These are phyloP conservation scores for Xylaria sp. DNA, from an alignment of 2,329 filamentous ascomycete species.

Conservation along the genomic window DNA sequence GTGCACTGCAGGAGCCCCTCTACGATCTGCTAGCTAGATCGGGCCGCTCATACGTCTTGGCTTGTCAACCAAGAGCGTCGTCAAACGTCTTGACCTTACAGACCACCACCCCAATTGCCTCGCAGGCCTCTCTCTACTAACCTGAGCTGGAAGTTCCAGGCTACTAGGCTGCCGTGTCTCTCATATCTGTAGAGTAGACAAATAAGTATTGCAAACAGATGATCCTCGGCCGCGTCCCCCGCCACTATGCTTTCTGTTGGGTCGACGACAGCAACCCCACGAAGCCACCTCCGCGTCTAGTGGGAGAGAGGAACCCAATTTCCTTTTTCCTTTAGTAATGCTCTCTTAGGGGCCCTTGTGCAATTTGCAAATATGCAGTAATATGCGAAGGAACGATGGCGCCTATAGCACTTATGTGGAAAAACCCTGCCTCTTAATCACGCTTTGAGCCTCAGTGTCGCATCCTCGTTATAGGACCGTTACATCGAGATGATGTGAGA, in stretches of 20 bases:
- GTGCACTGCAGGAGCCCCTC: conserved; percentile 19
- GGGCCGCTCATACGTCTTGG: conserved; percentile 8
- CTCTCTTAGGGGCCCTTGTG: conserved; percentile 4
- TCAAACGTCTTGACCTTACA: background rate
- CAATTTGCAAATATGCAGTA: background rate
- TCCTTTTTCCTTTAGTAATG: conserved; percentile 7
- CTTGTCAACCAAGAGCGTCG: background rate
- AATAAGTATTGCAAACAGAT: background rate
- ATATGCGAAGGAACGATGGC: background rate
- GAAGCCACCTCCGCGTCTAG: background rate
- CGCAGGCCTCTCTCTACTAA: conserved; percentile 1
- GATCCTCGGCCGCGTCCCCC: background rate
- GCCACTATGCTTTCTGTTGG: conserved; percentile 1
- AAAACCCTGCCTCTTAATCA: background rate
- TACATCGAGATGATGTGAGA: conserved; percentile 24
- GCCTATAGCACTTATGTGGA: conserved; percentile 11
- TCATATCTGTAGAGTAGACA: background rate
- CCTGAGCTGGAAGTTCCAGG: background rate
- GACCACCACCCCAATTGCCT: background rate
- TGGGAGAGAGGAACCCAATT: conserved; percentile 6
- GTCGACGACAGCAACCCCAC: conserved; percentile 8
- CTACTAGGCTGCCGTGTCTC: background rate
- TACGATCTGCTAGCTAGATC: conserved; percentile 20
- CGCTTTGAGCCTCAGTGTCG: conserved; percentile 31
- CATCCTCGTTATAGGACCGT: conserved; percentile 22